Evolutionary conservation across 257 asterid species (phyloP).

Genomic region (Vinca minor): DNA sequence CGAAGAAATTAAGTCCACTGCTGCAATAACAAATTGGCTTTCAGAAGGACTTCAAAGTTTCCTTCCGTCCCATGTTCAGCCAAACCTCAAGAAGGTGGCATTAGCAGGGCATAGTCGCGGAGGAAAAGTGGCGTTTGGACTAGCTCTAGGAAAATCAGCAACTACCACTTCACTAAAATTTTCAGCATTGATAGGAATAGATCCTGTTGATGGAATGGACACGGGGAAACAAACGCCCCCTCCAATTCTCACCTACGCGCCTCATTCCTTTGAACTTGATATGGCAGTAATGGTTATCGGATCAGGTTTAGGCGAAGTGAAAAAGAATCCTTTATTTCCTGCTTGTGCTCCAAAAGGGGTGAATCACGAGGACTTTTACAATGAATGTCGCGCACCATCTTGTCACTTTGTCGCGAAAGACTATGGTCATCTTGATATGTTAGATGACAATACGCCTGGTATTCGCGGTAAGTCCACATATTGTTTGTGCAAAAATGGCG

Average conservation of each 20-base stretch:
- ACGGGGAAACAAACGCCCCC: slow-evolving; percentile 53
- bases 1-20: slow-evolving; percentile 49
- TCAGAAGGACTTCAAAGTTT: slow-evolving; percentile 33
- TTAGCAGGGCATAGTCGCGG: slow-evolving; percentile 89
- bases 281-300: slow-evolving; percentile 55
- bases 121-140: slow-evolving; percentile 72
- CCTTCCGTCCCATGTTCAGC: slow-evolving; percentile 57
- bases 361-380: slow-evolving; percentile 69
- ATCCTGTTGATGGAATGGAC: slow-evolving; percentile 79
- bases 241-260: slow-evolving; percentile 57
- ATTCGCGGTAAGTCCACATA: slow-evolving; percentile 49
- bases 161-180: slow-evolving; percentile 28
- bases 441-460: slow-evolving; percentile 71
- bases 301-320: slow-evolving; percentile 62
- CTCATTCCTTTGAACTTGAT: slow-evolving; percentile 52
- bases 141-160: slow-evolving; percentile 38
- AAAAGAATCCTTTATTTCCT: slow-evolving; percentile 58
- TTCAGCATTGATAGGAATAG: slow-evolving; percentile 77
- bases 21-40: slow-evolving; percentile 59
- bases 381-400: slow-evolving; percentile 50
- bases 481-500: slow-evolving; percentile 78
- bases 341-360: slow-evolving; percentile 87
- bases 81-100: slow-evolving; percentile 45
- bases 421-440: slow-evolving; percentile 81
- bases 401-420: slow-evolving; percentile 66